A percentile compares a stretch with the other conserved stretches of the same genome.
phyloP scores from a whole-genome alignment of 805 yeast species.

The Lipomyces starkeyi region DNA sequence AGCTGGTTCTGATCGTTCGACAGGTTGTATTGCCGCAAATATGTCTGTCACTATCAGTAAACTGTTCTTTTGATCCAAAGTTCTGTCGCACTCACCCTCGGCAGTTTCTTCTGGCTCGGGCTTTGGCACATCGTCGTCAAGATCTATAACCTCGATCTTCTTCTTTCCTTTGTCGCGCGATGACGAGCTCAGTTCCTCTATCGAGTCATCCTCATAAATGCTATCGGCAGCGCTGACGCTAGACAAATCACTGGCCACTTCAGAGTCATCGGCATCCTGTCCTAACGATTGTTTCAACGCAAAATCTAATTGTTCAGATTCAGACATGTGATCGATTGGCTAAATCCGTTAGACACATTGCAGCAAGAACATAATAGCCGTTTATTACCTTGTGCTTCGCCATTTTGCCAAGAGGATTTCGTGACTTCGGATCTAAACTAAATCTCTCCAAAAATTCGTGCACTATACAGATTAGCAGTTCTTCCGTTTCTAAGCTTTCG shows the following conservation, averaged over 20 bases:
- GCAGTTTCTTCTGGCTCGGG: conserved; percentile 9
- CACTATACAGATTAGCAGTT: conserved; percentile 44
- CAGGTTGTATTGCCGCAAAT: conserved; percentile 58
- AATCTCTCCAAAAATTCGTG: conserved; percentile 69
- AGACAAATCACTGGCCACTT: conserved; percentile 44
- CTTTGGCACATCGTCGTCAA: conserved; percentile 36
- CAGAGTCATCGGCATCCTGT: conserved; percentile 39
- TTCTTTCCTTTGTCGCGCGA: conserved; percentile 29
- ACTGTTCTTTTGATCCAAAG: not conserved
- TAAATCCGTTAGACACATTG: conserved; percentile 39
- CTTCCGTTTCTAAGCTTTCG: not conserved
- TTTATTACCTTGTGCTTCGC: conserved; percentile 55
- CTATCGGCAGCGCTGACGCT: conserved; percentile 44
- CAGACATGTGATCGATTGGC: conserved; percentile 66
- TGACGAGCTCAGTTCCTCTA: conserved; percentile 27
- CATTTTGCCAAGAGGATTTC: conserved; percentile 60
- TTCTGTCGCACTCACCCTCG: not conserved
- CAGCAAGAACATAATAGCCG: not conserved
- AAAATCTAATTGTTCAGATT: conserved; percentile 80
- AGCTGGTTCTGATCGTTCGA: conserved; percentile 67
- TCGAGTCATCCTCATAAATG: conserved; percentile 20
- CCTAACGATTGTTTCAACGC: conserved; percentile 74
- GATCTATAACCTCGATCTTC: conserved; percentile 42
- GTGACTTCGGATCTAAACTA: conserved; percentile 65
- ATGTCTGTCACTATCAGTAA: conserved; percentile 4